Conservation (phyloP, 148 eudicot genomes). For the Linanthus parryae region DNA sequence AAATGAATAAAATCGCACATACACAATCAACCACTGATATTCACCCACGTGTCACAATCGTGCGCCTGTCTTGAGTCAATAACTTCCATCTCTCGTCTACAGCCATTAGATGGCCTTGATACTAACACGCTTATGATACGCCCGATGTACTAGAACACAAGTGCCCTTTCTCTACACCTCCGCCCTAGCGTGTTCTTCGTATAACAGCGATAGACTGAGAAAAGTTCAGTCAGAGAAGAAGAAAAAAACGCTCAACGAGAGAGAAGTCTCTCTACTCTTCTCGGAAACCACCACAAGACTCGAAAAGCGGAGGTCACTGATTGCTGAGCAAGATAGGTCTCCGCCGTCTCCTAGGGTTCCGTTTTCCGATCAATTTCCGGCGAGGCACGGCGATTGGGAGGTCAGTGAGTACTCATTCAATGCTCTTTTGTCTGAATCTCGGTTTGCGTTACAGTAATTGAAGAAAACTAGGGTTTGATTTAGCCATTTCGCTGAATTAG, state of each 20-base stretch:
- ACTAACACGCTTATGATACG: background rate
- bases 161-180: constrained; percentile 22
- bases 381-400: background rate
- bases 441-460: background rate
- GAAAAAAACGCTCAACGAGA: constrained; percentile 16
- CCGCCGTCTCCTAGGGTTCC: constrained; percentile 40
- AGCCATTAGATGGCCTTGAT: background rate
- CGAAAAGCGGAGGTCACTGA: constrained; percentile 3
- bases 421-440: constrained; percentile 2
- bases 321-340: background rate
- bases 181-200: constrained; percentile 36
- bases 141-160: background rate
- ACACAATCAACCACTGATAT: background rate
- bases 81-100: too few species aligned
- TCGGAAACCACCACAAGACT: constrained; percentile 5
- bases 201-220: constrained; percentile 13
- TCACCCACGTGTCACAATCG: constrained; percentile 7
- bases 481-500: background rate
- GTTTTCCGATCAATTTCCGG: constrained; percentile 11
- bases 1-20: constrained; percentile 1
- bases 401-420: constrained; percentile 10
- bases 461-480: background rate
- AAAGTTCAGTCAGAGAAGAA: constrained; percentile 9
- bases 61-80: background rate
- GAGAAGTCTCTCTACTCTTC: constrained; percentile 12